Base-by-base conservation (phyloP, 805 yeast genomes). In the Metschnikowia orientalis region DNA sequence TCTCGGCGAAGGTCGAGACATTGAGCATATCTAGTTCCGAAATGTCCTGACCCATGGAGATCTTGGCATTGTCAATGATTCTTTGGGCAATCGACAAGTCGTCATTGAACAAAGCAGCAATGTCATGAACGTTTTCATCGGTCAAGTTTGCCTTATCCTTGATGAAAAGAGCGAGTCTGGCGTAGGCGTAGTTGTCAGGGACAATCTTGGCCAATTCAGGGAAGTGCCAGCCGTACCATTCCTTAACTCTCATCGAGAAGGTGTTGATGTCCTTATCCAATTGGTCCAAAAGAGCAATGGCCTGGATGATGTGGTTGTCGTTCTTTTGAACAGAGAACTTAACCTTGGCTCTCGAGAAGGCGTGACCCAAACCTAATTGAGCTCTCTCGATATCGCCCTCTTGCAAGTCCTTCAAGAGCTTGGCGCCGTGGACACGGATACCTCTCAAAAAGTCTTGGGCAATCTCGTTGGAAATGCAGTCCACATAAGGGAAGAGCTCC, bases 201-300 rank as follows among this genome's bases (percentile, higher is more conserved):
- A 85, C 94, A 53, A 89, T 75, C 67, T 83, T 85, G 52, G 94
- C 92, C 67, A 88, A 77, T 70, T 88, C 97, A 39, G 97, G 97
- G 80, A 92, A 88, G 62, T 88, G 97, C 97, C 97, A 88, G 53
- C 95, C 95, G 69, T 88, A 88, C 97, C 97, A 88, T 69, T 88
- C 97, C 71, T 88, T 86, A 48, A 84, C 92, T 67, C 97, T 80
- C 97, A 88, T 88, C 39, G 96, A 81, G 62, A 85, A 92, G 40
- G 96, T 89, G 73, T 92, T 92, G 65, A 92, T 83, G 61, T 92
- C 98, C 71, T 94, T 94, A 69, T 92, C 98, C 55, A 92, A 79
- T 69, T 92, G 96, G 60, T 94, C 98, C 55, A 92, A 77, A 50
- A 90, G 73, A 31, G 98, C 97, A 70, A 92, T 92, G 33, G 98